These are phyloP conservation scores for Eucalyptus decipiens DNA, from an alignment of 345 rosid species.

Conservation along the genomic window DNA sequence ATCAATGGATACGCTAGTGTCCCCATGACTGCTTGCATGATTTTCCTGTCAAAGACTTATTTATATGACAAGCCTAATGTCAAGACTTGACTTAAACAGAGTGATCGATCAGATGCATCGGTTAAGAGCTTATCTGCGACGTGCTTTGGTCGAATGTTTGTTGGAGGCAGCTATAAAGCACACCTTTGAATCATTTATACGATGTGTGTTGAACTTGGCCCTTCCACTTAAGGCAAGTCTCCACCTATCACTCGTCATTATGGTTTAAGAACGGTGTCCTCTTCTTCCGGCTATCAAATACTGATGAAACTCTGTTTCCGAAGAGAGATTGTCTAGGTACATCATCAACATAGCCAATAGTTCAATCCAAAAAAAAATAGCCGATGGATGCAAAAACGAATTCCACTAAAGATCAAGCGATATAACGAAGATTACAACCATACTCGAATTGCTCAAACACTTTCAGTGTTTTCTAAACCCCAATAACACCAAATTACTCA, in stretches of 20 bases:
- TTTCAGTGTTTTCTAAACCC: fast-evolving
- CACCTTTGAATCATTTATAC: not conserved
- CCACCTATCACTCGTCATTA: not conserved
- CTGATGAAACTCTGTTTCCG: not conserved
- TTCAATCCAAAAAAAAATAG: too few species aligned
- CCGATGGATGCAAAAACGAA: fast-evolving
- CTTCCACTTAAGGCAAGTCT: not conserved
- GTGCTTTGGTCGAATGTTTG: not conserved
- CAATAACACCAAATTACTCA: fast-evolving
- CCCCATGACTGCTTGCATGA: not conserved
- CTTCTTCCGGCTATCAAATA: not conserved
- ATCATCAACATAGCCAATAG: not conserved
- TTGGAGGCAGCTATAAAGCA: not conserved
- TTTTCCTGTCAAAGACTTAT: not conserved
- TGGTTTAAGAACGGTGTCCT: not conserved
- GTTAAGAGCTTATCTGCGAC: not conserved
- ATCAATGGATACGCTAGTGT: not conserved
- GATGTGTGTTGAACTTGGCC: not conserved
- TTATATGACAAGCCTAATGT: not conserved
- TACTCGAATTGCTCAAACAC: fast-evolving
- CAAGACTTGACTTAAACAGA: not conserved
- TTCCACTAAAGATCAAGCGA: fast-evolving
- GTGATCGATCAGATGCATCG: not conserved
- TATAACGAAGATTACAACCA: fast-evolving
- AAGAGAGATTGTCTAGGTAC: not conserved